Conservation (phyloP, 345 rosid species). For the Gynandropsis gynandra region DNA sequence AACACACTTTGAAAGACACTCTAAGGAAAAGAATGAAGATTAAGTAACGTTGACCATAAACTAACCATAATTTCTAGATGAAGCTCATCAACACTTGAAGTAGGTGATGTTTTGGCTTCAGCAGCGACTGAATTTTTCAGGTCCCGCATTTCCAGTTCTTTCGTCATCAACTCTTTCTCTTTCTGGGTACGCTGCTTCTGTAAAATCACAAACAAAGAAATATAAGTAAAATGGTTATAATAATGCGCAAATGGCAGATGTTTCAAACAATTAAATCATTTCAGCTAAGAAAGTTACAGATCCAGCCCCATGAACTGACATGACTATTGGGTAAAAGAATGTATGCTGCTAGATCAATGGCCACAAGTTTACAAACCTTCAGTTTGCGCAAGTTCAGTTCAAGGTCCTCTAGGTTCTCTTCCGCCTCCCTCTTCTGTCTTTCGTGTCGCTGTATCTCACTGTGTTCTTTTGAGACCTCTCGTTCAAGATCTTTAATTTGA, state of each 20-base stretch:
- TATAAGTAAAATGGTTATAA: neutral
- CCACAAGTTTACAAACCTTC: conserved; percentile 43
- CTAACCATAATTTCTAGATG: conserved; percentile 73
- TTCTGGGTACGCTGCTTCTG: conserved; percentile 50
- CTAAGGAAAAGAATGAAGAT: conserved; percentile 1
- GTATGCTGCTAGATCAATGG: neutral
- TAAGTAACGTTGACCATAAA: conserved; percentile 16
- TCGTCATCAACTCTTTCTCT: conserved; percentile 41
- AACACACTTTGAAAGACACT: neutral
- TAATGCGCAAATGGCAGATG: neutral
- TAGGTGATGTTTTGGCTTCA: conserved; percentile 36
- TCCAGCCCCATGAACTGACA: conserved; percentile 5
- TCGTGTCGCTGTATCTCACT: conserved; percentile 41
- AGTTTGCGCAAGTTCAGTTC: conserved; percentile 28
- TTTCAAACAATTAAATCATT: conserved; percentile 8
- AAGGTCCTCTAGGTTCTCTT: conserved; percentile 42
- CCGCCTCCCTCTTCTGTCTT: conserved; percentile 51
- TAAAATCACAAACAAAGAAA: conserved; percentile 20
- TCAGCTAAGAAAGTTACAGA: conserved; percentile 6
- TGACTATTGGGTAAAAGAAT: conserved; percentile 9
- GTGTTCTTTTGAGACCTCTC: conserved; percentile 27
- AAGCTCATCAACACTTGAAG: conserved; percentile 69
- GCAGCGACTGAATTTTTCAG: conserved; percentile 40
- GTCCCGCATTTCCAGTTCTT: conserved; percentile 55
- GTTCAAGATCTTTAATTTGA: conserved; percentile 60